These are phyloP conservation scores for Podila clonocystis DNA, from an alignment of 192 early-diverging fungal species.

Conservation along the genomic window DNA sequence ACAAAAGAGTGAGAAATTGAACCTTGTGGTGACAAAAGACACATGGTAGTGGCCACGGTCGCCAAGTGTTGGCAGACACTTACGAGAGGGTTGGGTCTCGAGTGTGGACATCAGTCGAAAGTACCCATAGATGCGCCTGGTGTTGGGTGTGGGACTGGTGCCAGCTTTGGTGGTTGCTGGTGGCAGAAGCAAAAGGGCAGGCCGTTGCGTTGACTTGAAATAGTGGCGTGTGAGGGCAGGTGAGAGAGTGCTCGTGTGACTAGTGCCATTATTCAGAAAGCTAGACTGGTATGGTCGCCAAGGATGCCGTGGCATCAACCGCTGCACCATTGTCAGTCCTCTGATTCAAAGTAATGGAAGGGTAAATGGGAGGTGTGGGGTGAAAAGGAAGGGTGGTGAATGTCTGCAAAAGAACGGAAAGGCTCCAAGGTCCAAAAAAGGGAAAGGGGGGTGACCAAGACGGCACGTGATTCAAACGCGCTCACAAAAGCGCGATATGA, in stretches of 20 bases:
- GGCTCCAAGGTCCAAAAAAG: too few species aligned
- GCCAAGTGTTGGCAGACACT: neutral
- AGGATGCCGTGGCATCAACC: slow-evolving; percentile 30
- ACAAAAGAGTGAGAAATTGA: neutral
- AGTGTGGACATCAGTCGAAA: slow-evolving; percentile 24
- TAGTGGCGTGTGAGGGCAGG: neutral
- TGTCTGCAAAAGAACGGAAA: too few species aligned
- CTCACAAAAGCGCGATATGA: too few species aligned
- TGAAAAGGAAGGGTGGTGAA: neutral
- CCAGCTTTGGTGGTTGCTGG: neutral
- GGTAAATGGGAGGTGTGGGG: neutral
- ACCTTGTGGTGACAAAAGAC: neutral
- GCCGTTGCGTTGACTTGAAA: neutral
- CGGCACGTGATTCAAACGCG: too few species aligned
- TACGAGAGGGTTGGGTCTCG: slow-evolving; percentile 8
- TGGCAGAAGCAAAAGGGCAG: neutral
- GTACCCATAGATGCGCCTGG: neutral
- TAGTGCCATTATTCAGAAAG: neutral
- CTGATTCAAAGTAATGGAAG: neutral
- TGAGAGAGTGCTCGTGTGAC: neutral
- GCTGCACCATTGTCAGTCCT: slow-evolving; percentile 27
- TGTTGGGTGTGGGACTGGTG: neutral
- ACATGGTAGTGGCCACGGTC: neutral
- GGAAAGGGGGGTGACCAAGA: too few species aligned
- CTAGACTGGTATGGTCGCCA: slow-evolving; percentile 21